Base-by-base conservation (phyloP, 176 grass and related monocot genomes). In the Carex parvula region DNA sequence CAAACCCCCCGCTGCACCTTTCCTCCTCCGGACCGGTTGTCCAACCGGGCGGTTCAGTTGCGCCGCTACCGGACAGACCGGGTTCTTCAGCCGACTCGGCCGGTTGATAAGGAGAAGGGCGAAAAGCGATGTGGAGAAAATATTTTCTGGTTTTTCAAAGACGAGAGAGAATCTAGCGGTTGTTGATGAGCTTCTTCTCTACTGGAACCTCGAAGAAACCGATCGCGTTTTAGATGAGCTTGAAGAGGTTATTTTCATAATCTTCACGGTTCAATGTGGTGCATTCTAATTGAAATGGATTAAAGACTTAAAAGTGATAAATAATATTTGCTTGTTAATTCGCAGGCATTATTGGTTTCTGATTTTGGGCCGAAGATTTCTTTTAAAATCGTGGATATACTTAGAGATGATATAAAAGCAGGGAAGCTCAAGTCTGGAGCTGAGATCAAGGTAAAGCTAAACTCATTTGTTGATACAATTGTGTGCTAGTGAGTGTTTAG, bases 81-180 rank as follows among this genome's bases (percentile, higher is more conserved):
- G 96, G 58, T 98, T 98, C 91, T 98, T 98, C 93, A 90, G 80
- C 20, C 84, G 92, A 64, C 86, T 98, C n/a, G 96, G 96, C 20
- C 91, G 96, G 74, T 89, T 98, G 64, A 98, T 98, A 95, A 93
- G 88, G 96, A 98, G 89, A 98, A 98, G n/a, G 91, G 92, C 96
- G 81, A 93, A 98, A 84, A 98, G 96, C 89, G 96, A 98, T 83
- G 93, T 98, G 74, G 93, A 98, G 53, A 95, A 93, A 89, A 65
- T 98, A 68, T 98, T 98, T 89, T 98, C 96, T 37, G 96, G 96
- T 52, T 98, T 98, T 82, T 95, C 93, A 57, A 98, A 98, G 86
- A 98, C 96, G 56, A 91, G 96, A 42, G 96, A 98, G 93, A 98
- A 63, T 82, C 91, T 95, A 81, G 90, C 93, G 44, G 96, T 98